Evolutionary conservation across 2,329 filamentous ascomycete genomes (phyloP).

Genomic region (Penicillium capsulatum): DNA sequence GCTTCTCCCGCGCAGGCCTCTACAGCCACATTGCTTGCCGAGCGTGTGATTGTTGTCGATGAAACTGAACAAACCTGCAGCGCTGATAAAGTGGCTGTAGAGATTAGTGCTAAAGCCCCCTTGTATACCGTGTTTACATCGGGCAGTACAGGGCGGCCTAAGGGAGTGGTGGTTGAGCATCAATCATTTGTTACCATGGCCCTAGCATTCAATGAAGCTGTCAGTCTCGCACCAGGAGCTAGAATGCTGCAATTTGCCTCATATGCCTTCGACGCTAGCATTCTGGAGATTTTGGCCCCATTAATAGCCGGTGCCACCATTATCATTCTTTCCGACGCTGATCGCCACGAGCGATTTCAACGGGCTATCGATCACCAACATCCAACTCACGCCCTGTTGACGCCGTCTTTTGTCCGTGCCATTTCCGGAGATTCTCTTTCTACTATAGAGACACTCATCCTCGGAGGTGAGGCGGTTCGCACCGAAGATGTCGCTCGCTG

Average conservation of each 20-base stretch:
- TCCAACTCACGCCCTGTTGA: not conserved
- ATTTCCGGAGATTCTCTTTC: not conserved
- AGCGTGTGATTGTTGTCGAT: not conserved
- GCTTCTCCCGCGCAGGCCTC: not conserved
- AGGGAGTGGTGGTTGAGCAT: constrained; percentile 11
- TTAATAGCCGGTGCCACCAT: constrained; percentile 36
- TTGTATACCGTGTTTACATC: constrained; percentile 13
- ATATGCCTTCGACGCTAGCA: constrained; percentile 39
- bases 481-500: not conserved
- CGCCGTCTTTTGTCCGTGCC: not conserved
- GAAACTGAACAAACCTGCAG: not conserved
- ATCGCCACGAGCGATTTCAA: constrained; percentile 1
- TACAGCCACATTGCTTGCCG: not conserved
- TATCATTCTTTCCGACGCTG: constrained; percentile 39
- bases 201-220: not conserved
- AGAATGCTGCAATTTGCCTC: constrained; percentile 32
- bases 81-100: too few relatives aligned
- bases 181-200: not conserved
- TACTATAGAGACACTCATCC: not conserved
- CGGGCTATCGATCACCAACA: not conserved
- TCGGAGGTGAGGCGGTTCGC: constrained; percentile 3
- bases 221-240: not conserved
- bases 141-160: constrained; percentile 10
- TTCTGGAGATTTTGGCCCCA: constrained; percentile 29
- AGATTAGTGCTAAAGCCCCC: not conserved